These are phyloP conservation scores for Meyerozyma sp. DNA, from an alignment of 1,139 yeast species.

Conservation along the genomic window DNA sequence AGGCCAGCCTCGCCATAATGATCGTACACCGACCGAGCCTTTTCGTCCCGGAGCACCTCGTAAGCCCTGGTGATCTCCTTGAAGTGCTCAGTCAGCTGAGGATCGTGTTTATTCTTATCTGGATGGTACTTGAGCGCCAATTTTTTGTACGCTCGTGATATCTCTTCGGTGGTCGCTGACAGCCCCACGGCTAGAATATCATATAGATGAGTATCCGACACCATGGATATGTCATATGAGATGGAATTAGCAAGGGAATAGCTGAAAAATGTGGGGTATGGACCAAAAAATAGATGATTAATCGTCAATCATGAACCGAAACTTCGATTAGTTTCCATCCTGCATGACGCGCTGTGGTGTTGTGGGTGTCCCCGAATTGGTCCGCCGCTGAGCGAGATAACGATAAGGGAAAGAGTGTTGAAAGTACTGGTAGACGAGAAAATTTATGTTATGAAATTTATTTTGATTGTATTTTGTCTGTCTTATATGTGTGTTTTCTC, in stretches of 20 bases:
- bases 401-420: no score
- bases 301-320: background rate
- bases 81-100: slow-evolving; percentile 38
- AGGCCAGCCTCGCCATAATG: slow-evolving; percentile 36
- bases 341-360: slow-evolving; percentile 2
- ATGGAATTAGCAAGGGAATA: background rate
- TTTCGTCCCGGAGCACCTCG: slow-evolving; percentile 32
- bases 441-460: no score
- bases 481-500: no score
- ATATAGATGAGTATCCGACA: slow-evolving; percentile 29
- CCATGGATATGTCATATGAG: slow-evolving; percentile 14
- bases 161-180: slow-evolving; percentile 34
- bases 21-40: slow-evolving; percentile 29
- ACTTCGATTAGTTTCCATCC: slow-evolving; percentile 10
- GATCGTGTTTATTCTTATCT: slow-evolving; percentile 43
- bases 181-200: slow-evolving; percentile 33
- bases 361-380: background rate
- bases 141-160: slow-evolving; percentile 34
- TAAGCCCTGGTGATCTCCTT: slow-evolving; percentile 41
- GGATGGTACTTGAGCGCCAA: slow-evolving; percentile 43
- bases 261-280: background rate
- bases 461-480: no score
- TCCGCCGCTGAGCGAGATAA: background rate
- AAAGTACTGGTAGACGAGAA: no score
- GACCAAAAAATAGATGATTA: no score